Base-by-base conservation (phyloP, 2,329 filamentous ascomycete species). In the Macrophomina tecta region DNA sequence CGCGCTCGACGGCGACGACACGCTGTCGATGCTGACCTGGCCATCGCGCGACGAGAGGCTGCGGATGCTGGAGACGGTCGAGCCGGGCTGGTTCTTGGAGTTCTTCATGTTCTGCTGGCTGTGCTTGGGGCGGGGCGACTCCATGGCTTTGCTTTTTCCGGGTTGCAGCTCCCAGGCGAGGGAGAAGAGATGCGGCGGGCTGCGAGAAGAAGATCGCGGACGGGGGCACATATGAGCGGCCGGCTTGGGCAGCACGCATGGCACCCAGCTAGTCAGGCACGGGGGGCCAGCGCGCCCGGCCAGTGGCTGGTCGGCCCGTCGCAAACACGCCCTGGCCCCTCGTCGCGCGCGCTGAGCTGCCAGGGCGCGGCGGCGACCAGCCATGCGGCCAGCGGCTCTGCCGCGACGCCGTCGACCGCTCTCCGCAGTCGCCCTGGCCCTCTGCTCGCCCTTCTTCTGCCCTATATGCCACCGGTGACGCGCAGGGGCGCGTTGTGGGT, bases 41-140 rank as follows among this genome's bases (percentile, higher is more conserved):
- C 58, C 58, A 23, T 62, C 58, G 58, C 58, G 58, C 58, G 58
- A 62, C 58, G 58, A 49, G 30, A 49, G 32, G n/a, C 58, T 62
- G 45, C 58, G 58, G n/a, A 62, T 48, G 58, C 42, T 49, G n/a
- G 58, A 62, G 58, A 62, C 58, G 30, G 58, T 28, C 4, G 58
- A 62, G 42, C 45, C 42, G 42, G 56, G 14, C 28, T 9, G 23
- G 52, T 61, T 30, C 16, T 46, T 62, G 58, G 28, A 18, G n/a
- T 53, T 14, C 58, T 62, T 62, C 58, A 62, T 62, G 16, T 51
- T 62, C 32, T 34, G 46, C 9, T 38, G 42, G 58, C 58, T 62
- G 42, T 49, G 42, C 32, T 34, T 12, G 42, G 45, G 30, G 42
- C 42, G 58, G 32, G 58, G 58, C 58, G 58, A 28, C 11, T 62